These are phyloP conservation scores for Fusarium tjaetaba DNA, from an alignment of 2,329 filamentous ascomycete species.

Conservation along the genomic window DNA sequence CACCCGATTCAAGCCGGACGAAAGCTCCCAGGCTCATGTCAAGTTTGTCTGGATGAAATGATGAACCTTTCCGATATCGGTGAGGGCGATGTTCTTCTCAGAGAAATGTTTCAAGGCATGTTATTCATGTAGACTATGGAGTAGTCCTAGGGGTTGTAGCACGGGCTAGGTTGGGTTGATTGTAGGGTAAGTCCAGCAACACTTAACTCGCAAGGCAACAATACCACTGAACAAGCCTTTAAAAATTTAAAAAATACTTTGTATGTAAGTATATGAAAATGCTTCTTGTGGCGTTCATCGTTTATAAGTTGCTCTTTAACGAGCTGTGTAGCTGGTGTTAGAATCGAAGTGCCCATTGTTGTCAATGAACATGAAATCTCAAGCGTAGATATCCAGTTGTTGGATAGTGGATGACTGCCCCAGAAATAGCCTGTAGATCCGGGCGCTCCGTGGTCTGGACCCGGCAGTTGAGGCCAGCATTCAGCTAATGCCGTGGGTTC, in stretches of 20 bases:
- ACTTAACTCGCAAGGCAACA: background rate
- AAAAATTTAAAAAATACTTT: no score
- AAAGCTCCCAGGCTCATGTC: background rate
- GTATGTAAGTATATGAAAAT: background rate
- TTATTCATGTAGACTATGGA: background rate
- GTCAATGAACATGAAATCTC: background rate
- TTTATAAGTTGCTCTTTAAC: no score
- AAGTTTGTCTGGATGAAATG: background rate
- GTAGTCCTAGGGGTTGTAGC: background rate
- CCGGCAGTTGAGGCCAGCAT: slow-evolving; percentile 13
- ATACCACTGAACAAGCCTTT: no score
- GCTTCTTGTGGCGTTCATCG: no score
- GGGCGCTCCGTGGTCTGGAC: background rate
- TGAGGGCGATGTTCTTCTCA: background rate
- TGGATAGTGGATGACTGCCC: background rate
- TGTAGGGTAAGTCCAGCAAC: background rate
- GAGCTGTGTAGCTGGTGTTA: background rate
- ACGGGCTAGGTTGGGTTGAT: background rate
- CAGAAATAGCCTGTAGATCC: slow-evolving; percentile 15
- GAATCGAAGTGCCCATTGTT: background rate
- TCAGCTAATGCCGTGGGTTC: background rate
- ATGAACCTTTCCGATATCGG: background rate
- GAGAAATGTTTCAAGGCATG: background rate
- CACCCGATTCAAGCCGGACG: background rate
- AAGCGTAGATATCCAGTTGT: background rate